Evolutionary conservation across 805 yeast genomes (phyloP).

Genomic region (Metschnikowia lachancei): DNA sequence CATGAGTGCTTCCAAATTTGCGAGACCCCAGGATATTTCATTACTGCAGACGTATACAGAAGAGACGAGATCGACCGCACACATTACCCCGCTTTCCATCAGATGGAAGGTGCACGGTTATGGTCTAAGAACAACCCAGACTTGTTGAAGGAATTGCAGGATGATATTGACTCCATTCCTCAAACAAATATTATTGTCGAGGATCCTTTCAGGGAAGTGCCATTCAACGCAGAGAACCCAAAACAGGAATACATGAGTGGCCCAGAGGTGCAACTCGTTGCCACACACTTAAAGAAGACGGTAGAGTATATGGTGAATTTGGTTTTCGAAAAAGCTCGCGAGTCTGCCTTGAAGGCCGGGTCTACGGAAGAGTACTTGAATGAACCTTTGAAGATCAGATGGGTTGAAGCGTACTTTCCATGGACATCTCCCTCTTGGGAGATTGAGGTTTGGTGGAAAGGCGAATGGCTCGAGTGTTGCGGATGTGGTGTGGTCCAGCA

Average conservation of each 20-base stretch:
- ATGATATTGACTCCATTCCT: conserved; percentile 67
- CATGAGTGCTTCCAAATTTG: conserved; percentile 70
- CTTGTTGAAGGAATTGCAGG: conserved; percentile 36
- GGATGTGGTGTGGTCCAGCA: conserved; percentile 92
- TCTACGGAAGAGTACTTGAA: conserved; percentile 54
- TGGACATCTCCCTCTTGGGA: conserved; percentile 99
- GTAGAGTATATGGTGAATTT: conserved; percentile 78
- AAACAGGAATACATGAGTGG: conserved; percentile 75
- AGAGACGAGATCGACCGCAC: conserved; percentile 94
- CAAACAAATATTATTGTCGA: conserved; percentile 68
- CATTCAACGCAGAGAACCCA: conserved; percentile 64
- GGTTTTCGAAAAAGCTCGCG: conserved; percentile 71
- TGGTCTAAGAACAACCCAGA: conserved; percentile 62
- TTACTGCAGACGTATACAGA: conserved; percentile 93
- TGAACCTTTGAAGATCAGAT: conserved; percentile 79
- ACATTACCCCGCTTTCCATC: conserved; percentile 96
- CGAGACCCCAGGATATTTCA: conserved; percentile 80
- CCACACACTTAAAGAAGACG: conserved; percentile 79
- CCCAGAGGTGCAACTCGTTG: conserved; percentile 64
- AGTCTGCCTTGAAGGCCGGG: conserved; percentile 60
- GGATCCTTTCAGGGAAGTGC: conserved; percentile 54
- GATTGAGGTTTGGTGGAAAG: conserved; percentile 98
- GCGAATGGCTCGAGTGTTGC: conserved; percentile 95
- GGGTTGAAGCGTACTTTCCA: conserved; percentile 96
- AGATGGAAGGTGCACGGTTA: conserved; percentile 91